Evolutionary conservation across 2,329 filamentous ascomycete species (phyloP), one percentile per base, ranked within the genome.

Genomic region (Colletotrichum godetiae): DNA sequence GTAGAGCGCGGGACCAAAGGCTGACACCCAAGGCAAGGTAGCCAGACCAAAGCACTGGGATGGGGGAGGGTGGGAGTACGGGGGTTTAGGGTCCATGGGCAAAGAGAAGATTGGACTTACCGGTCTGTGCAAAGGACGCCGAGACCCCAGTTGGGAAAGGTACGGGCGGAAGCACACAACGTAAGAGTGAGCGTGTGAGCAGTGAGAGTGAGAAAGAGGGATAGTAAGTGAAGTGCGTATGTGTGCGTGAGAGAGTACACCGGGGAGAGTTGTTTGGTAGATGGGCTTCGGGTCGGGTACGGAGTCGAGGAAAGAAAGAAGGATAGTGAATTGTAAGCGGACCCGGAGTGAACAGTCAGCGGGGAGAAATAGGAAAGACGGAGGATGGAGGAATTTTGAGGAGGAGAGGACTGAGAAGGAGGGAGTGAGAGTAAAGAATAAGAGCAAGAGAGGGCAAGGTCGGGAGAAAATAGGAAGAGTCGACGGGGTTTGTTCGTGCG

Each of bases 401-500:
- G 31, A 59, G 12, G 7, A 37, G 58, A 60, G 29, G 22, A 8
- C 65, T 5, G 10, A 55, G 37, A 19, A 4, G 35, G n/a, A 33
- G 55, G 10, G 31, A 68, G 22, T 27, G 33, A 53, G 61, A 24
- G 31, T 46, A 42, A 42, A 62, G 37, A 62, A 31, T 13, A 46
- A 35, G 29, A 42, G n/a, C 27, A 19, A 52, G 42, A 11, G 19
- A 49, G 42, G 42, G 42, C 42, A 49, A 49, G 42, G 42, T 11
- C 42, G 7, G 19, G 42, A 49, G 37, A 42, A 42, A 19, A 15
- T 49, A 49, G 8, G 19, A n/a, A 12, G 24, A 57, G 33, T 29
- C 37, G 37, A 58, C n/a, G 60, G 33, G 52, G 64, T 60, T 62
- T 52, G 64, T 57, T 62, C 46, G 64, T 68, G 64, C 68, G 35